Evolutionary conservation across 2,329 filamentous ascomycete genomes (phyloP), one percentile per base, ranked within the genome.

Genomic region (Sodiomyces alkalinus): DNA sequence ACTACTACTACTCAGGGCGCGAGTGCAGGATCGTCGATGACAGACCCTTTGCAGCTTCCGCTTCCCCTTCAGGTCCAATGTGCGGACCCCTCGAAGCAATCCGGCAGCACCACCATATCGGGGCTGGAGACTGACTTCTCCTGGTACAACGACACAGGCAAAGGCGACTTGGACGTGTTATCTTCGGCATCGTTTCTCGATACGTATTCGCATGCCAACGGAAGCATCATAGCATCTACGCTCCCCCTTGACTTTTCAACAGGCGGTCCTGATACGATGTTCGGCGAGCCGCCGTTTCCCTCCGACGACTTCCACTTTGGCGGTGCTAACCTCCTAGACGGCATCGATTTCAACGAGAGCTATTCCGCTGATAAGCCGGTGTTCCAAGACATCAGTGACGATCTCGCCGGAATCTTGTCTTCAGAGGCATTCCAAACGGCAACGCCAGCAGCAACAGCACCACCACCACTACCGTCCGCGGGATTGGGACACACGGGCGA

Each of bases 311-410:
- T 38, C 22, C 36, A 38, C 22, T 38, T 45, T 17, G 38, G 36
- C 16, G 48, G 42, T 10, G 36, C 44, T 20, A 45, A 47, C 30
- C 33, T 52, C 13, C 37, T 53, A 10, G 44, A 43, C 17, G 38
- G 34, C 18, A 49, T 53, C 36, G 40, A 44, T 33, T 53, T 54
- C 32, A 40, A 45, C 30, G 48, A 53, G 13, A 37, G 41, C 20
- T 41, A 46, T 27, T 32, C 37, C 24, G 36, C 43, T 7, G 35
- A 40, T 24, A 36, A 40, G 18, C 36, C 33, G 12, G 37, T 48
- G 14, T 44, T 48, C 27, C 49, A 45, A 35, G 43, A 48, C 24
- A 37, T 47, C 29, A 44, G 22, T 26, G 29, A 30, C 18, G 31
- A 28, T 26, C 27, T 33, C 10, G 29, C 25, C 9, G 22, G 33